phyloP scores from a whole-genome alignment of 2,329 filamentous ascomycete species.

The Elsinoe arachidis region DNA sequence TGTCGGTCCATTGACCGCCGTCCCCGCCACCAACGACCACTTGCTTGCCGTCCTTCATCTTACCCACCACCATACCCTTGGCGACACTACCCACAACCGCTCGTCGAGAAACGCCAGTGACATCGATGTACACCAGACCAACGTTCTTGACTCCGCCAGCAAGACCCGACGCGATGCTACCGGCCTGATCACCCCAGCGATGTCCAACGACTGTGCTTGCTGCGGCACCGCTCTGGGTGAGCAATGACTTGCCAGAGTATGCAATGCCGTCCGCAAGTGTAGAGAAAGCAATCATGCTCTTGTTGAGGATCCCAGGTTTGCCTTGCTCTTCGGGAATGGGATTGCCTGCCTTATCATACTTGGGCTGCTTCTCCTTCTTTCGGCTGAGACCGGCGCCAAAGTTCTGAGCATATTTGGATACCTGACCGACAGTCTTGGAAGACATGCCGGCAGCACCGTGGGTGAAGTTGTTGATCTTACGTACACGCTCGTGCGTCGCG shows the following conservation, averaged over 20 bases:
- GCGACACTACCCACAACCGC: constrained; percentile 92
- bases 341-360: constrained; percentile 59
- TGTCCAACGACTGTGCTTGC: constrained; percentile 82
- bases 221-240: constrained; percentile 66
- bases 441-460: constrained; percentile 69
- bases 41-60: constrained; percentile 64
- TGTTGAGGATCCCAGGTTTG: constrained; percentile 90
- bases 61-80: constrained; percentile 88
- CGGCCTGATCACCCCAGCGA: constrained; percentile 78
- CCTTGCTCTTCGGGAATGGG: constrained; percentile 57
- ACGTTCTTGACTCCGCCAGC: constrained; percentile 92
- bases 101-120: constrained; percentile 78
- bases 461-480: constrained; percentile 84
- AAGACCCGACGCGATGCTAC: constrained; percentile 63
- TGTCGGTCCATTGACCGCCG: constrained; percentile 36
- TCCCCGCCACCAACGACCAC: constrained; percentile 64
- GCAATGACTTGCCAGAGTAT: constrained; percentile 69
- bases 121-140: constrained; percentile 93
- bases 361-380: constrained; percentile 45
- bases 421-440: constrained; percentile 76
- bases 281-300: constrained; percentile 90
- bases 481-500: constrained; percentile 72
- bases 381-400: constrained; percentile 67
- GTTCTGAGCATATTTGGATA: constrained; percentile 80
- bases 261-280: constrained; percentile 92